Percentiles rank a stretch among this genome's conserved stretches.
Evolutionary conservation across 805 yeast species (phyloP).

Genomic region (Candida gorgasii): DNA sequence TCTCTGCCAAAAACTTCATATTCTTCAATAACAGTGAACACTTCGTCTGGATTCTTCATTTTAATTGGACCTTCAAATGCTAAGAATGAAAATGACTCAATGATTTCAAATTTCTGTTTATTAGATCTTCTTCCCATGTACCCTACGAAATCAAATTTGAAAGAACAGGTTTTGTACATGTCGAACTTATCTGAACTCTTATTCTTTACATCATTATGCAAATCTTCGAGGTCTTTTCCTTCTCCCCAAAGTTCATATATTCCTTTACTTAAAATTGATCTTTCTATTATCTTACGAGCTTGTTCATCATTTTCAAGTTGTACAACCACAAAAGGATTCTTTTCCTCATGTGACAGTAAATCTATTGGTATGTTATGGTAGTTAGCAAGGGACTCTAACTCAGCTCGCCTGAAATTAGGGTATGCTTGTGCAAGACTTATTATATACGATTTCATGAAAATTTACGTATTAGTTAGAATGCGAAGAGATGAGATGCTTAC

Average conservation of each 20-base stretch:
- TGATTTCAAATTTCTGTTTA: constrained; percentile 55
- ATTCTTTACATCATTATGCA: constrained; percentile 54
- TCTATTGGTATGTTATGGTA: constrained; percentile 58
- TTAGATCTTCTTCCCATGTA: constrained; percentile 65
- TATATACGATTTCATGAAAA: constrained; percentile 57
- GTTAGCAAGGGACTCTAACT: constrained; percentile 80
- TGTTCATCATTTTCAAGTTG: constrained; percentile 63
- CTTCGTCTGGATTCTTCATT: constrained; percentile 73
- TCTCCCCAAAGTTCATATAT: constrained; percentile 86
- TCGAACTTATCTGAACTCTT: constrained; percentile 34
- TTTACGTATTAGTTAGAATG: constrained; percentile 4
- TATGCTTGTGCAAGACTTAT: constrained; percentile 86
- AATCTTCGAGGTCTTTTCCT: constrained; percentile 53
- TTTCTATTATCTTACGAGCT: constrained; percentile 61
- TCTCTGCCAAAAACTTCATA: constrained; percentile 52
- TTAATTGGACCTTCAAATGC: constrained; percentile 75
- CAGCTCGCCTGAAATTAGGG: constrained; percentile 75
- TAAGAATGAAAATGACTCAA: constrained; percentile 71
- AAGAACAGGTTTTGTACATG: constrained; percentile 48
- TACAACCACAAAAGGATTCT: constrained; percentile 70
- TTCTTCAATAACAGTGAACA: constrained; percentile 73
- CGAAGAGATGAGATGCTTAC: constrained; percentile 14
- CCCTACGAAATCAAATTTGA: constrained; percentile 81
- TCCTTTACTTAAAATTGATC: constrained; percentile 72
- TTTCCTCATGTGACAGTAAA: constrained; percentile 55